Conservation (phyloP, 2,329 filamentous ascomycete species). For the Calonectria honghensis region DNA sequence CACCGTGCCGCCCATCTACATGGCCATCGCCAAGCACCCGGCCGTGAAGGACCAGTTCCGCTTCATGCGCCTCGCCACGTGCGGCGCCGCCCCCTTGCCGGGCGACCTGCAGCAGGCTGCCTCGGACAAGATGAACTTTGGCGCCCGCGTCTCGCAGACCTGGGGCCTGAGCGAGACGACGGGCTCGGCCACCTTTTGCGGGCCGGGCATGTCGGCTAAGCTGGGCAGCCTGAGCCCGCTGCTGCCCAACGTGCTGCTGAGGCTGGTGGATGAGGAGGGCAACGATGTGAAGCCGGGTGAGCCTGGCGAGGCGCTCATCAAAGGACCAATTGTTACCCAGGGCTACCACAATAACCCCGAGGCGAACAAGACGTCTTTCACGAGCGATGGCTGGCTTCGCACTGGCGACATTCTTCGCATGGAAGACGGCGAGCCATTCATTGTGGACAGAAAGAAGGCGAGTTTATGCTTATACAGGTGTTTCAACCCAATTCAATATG, state of each 20-base stretch:
- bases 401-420: constrained; percentile 87
- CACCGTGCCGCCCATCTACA: constrained; percentile 77
- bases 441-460: constrained; percentile 86
- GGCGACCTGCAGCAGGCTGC: constrained; percentile 71
- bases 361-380: constrained; percentile 78
- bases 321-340: constrained; percentile 82
- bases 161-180: constrained; percentile 77
- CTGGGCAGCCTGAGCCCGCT: constrained; percentile 66
- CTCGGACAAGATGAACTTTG: constrained; percentile 66
- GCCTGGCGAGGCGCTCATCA: constrained; percentile 79
- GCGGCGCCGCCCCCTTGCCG: constrained; percentile 75
- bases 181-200: constrained; percentile 67
- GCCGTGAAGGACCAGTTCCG: constrained; percentile 74
- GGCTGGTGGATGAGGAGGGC: constrained; percentile 63
- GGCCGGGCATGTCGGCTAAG: constrained; percentile 62
- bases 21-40: constrained; percentile 74
- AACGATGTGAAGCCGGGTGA: constrained; percentile 62
- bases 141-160: constrained; percentile 68
- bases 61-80: constrained; percentile 66
- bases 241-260: constrained; percentile 55
- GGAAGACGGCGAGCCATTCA: constrained; percentile 82
- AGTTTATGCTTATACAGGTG: constrained; percentile 7
- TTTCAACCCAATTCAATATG: neutral
- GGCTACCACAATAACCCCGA: constrained; percentile 82
- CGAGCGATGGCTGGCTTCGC: constrained; percentile 78